phyloP scores from a whole-genome alignment of 208 protist genomes.

The Leishmania braziliensis region DNA sequence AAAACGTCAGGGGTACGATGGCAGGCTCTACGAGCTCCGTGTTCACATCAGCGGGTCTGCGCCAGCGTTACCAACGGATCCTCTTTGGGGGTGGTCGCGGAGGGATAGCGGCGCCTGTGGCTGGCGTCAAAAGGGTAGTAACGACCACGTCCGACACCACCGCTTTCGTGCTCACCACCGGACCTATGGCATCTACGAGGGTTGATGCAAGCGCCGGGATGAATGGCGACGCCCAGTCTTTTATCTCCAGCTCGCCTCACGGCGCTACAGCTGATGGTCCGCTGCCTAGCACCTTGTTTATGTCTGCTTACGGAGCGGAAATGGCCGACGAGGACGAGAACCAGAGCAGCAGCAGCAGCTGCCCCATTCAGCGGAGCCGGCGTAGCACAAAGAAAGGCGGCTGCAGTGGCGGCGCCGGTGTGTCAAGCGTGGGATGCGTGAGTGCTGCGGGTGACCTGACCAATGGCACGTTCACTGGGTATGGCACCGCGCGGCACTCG shows the following conservation, averaged over 20 bases:
- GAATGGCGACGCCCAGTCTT: background rate
- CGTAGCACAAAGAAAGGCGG: slow-evolving; percentile 2
- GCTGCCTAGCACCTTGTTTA: slow-evolving; percentile 28
- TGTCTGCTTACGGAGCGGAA: slow-evolving; percentile 36
- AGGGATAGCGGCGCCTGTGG: background rate
- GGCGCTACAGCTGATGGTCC: background rate
- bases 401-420: background rate
- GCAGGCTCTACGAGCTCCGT: slow-evolving; percentile 12
- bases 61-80: slow-evolving; percentile 34
- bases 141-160: background rate
- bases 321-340: slow-evolving; percentile 34
- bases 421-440: background rate
- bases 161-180: background rate
- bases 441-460: background rate
- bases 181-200: background rate
- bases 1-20: slow-evolving; percentile 10
- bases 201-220: background rate
- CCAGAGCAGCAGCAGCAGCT: background rate
- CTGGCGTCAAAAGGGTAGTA: background rate
- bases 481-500: background rate
- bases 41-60: slow-evolving; percentile 23
- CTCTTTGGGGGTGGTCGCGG: slow-evolving; percentile 27
- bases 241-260: background rate
- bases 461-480: background rate
- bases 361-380: slow-evolving; percentile 5